A percentile compares a stretch with the other conserved stretches of the same genome.
Conservation (phyloP, 176 grass and related monocot genomes). For the Ananas comosus region DNA sequence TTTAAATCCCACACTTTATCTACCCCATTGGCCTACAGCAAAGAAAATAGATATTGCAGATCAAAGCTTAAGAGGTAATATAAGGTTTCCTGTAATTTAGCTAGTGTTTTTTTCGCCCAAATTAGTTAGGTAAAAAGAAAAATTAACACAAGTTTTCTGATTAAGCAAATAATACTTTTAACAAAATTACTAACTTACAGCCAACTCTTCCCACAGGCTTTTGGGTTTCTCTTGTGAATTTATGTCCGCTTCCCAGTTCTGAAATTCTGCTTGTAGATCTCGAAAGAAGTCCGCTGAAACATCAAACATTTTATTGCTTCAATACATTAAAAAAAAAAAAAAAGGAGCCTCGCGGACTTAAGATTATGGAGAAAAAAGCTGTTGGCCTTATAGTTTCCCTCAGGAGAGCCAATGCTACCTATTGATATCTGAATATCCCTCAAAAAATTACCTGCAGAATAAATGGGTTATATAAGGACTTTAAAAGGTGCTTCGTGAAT, state of each 20-base stretch:
- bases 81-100: no score
- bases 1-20: no score
- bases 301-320: conserved; percentile 11
- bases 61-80: no score
- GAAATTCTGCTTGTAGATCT: conserved; percentile 75
- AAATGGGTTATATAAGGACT: conserved; percentile 6
- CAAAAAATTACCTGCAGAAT: conserved; percentile 20
- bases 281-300: conserved; percentile 71
- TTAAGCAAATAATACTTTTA: background rate
- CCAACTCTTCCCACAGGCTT: conserved; percentile 82
- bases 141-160: no score
- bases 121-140: no score
- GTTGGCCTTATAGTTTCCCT: background rate
- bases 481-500: background rate
- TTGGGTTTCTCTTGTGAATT: conserved; percentile 61
- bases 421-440: conserved; percentile 21
- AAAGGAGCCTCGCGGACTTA: background rate
- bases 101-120: no score
- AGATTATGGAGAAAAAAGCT: background rate
- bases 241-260: conserved; percentile 79
- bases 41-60: no score
- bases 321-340: background rate
- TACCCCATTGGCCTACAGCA: no score
- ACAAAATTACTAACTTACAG: conserved; percentile 33
- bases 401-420: conserved; percentile 14